Evolutionary conservation across 2,329 filamentous ascomycete species (phyloP), one percentile per base, ranked within the genome.

Genomic region (Knoxdaviesia capensis): DNA sequence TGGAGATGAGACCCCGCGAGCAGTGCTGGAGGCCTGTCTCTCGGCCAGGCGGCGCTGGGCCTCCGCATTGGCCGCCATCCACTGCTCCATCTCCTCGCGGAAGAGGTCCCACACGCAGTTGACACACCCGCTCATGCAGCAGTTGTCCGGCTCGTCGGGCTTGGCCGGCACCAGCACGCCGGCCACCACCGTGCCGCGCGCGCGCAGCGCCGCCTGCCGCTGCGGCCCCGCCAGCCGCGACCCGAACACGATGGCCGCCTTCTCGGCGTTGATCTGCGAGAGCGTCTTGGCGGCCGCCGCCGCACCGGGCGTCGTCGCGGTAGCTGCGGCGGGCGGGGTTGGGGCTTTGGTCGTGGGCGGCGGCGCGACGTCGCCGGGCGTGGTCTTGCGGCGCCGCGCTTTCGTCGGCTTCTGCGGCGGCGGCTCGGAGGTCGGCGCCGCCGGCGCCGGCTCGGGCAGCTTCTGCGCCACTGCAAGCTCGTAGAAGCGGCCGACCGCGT

Each of bases 51-150:
- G 20, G 20, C 20, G 20, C 20, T 20, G 20, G 2, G 48, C 85
- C 53, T 79, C 69, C 4, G 65, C 62, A 34, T 69, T 72, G 45
- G 75, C 70, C 9, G 65, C 62, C 4, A 77, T 80, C 84, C 86
- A 96, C 44, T 83, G 81, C 57, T 96, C 87, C 60, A 96, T 69
- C 41, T 96, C 90, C 49, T 98, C 88, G 6, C 87, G 71, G 59
- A 78, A 96, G 42, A 75, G 67, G 52, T 94, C 87, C 87, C 87
- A 96, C 3, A 96, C 90, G 58, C 90, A 98, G 57, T 96, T 87
- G 40, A 94, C 88, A 56, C 90, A 98, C 3, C 90, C 90, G 54
- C 83, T 90, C 90, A 98, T 98, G 61, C 90, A 98, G 68, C 90
- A 98, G 55, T 98, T 94, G 53, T 96, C 90, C 4, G 90, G 90